Conservation (phyloP, 2,329 filamentous ascomycete genomes). For the Clarireedia hainanense region DNA sequence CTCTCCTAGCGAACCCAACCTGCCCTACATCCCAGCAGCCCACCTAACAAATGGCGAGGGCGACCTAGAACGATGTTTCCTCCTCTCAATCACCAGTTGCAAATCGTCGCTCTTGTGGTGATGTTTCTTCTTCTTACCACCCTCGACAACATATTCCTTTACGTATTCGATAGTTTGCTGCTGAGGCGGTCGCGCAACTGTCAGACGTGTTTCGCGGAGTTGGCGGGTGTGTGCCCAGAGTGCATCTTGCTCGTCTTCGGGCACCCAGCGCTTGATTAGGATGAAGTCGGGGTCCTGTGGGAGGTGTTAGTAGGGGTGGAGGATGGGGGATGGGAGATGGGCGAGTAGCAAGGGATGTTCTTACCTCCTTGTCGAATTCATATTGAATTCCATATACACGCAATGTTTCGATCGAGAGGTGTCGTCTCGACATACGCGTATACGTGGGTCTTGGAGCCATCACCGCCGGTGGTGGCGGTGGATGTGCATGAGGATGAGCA, state of each 20-base stretch:
- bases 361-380: conserved; percentile 38
- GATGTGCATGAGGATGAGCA: conserved; percentile 9
- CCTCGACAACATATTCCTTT: conserved; percentile 23
- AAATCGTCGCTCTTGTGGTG: conserved; percentile 4
- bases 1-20: too few species aligned
- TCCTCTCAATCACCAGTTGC: conserved; percentile 10
- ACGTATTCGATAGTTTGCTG: conserved; percentile 17
- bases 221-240: conserved; percentile 64
- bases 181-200: conserved; percentile 8
- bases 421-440: conserved; percentile 53
- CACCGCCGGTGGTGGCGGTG: background rate
- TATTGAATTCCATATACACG: conserved; percentile 48
- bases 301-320: background rate
- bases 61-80: background rate
- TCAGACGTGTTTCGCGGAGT: conserved; percentile 32
- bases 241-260: conserved; percentile 61
- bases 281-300: conserved; percentile 58
- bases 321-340: background rate
- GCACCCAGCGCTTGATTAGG: conserved; percentile 66
- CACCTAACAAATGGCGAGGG: conserved; percentile 4
- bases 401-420: conserved; percentile 56
- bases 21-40: conserved; percentile 3
- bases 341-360: background rate
- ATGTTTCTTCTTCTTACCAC: conserved; percentile 26
- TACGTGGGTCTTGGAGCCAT: conserved; percentile 43